Percentiles rank a stretch among this genome's conserved stretches.
Conservation (phyloP, 2,329 filamentous ascomycete species). For the Aspergillus texensis region DNA sequence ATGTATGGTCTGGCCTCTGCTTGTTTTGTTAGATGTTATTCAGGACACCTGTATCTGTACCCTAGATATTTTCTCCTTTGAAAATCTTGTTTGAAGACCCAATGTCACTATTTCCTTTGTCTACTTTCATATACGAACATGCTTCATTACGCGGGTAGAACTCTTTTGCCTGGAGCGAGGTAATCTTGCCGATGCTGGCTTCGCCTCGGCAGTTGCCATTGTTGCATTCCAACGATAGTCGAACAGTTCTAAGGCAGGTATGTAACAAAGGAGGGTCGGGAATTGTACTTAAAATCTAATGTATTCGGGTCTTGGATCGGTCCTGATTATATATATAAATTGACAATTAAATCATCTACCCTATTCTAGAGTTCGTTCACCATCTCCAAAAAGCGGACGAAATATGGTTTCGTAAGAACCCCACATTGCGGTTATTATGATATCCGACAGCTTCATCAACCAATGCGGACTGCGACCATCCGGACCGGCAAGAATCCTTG, state of each 20-base stretch:
- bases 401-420: constrained; percentile 65
- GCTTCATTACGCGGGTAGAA: constrained; percentile 3
- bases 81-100: constrained; percentile 43
- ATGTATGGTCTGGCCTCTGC: constrained; percentile 34
- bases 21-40: constrained; percentile 44
- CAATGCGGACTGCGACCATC: constrained; percentile 70
- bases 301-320: background rate
- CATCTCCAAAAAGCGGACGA: constrained; percentile 77
- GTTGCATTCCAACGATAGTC: no score
- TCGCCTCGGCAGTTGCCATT: background rate
- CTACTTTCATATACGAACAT: constrained; percentile 12
- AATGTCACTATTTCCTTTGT: constrained; percentile 45
- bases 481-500: constrained; percentile 58
- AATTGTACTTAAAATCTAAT: background rate
- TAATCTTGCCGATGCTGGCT: background rate
- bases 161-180: background rate
- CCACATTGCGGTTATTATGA: constrained; percentile 64
- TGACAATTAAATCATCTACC: background rate
- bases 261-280: background rate
- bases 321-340: background rate
- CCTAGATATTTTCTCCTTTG: constrained; percentile 45
- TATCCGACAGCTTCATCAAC: constrained; percentile 58
- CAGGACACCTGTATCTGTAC: constrained; percentile 47
- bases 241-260: background rate
- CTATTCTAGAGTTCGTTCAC: constrained; percentile 64